These are phyloP conservation scores for Lizanozyma gosingica DNA, from an alignment of 1,139 yeast genomes.

Conservation along the genomic window DNA sequence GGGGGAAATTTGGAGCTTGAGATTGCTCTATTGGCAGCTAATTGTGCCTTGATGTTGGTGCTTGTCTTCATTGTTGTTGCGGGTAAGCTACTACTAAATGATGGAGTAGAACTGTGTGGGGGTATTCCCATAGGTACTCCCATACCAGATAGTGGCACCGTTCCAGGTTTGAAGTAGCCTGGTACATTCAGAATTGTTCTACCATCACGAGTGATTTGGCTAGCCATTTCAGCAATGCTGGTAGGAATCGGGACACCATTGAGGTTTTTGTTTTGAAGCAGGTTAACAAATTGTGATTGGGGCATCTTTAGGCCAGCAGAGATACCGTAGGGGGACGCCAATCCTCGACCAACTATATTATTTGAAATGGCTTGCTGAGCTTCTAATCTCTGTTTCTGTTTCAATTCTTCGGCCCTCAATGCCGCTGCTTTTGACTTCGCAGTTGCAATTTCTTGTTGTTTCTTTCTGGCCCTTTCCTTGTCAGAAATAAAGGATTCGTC, in stretches of 20 bases:
- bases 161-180: slow-evolving; percentile 25
- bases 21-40: slow-evolving; percentile 41
- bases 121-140: slow-evolving; percentile 10
- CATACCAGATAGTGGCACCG: slow-evolving; percentile 3
- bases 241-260: slow-evolving; percentile 2
- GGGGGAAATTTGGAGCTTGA: slow-evolving; percentile 3
- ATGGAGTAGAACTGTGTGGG: slow-evolving; percentile 4
- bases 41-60: slow-evolving; percentile 39
- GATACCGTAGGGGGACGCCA: slow-evolving; percentile 18
- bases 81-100: neutral
- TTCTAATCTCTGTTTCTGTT: slow-evolving; percentile 31
- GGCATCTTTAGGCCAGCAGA: slow-evolving; percentile 8
- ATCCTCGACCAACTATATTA: slow-evolving; percentile 19
- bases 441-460: slow-evolving; percentile 55
- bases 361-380: slow-evolving; percentile 20
- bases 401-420: slow-evolving; percentile 40
- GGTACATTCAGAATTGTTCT: slow-evolving; percentile 22
- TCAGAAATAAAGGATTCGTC: slow-evolving; percentile 80
- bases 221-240: slow-evolving; percentile 43
- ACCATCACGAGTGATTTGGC: slow-evolving; percentile 41
- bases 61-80: slow-evolving; percentile 4
- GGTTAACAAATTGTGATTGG: slow-evolving; percentile 18
- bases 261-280: slow-evolving; percentile 11
- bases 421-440: slow-evolving; percentile 52
- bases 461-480: slow-evolving; percentile 65